These are phyloP conservation scores for Apiospora saccharicola DNA, from an alignment of 2,329 filamentous ascomycete species.

Conservation along the genomic window DNA sequence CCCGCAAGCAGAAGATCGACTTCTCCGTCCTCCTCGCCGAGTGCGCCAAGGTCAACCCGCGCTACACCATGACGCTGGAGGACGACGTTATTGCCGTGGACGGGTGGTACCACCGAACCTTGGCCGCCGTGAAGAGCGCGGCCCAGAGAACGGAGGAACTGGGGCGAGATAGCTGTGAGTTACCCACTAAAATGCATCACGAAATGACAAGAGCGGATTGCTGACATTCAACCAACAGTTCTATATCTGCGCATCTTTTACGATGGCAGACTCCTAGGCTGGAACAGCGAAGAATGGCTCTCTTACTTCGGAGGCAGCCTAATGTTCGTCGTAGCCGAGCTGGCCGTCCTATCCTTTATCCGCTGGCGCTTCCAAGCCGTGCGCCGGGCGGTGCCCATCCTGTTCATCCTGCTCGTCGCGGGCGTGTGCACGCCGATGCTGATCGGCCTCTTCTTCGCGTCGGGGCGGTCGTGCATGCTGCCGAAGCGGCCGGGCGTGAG, in stretches of 20 bases:
- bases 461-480: conserved; percentile 35
- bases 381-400: conserved; percentile 30
- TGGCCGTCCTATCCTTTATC: conserved; percentile 27
- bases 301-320: conserved; percentile 33
- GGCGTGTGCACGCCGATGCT: conserved; percentile 35
- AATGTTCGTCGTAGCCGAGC: conserved; percentile 26
- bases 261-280: conserved; percentile 39
- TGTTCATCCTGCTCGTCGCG: conserved; percentile 28
- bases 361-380: conserved; percentile 29
- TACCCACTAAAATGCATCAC: background rate
- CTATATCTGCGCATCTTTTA: conserved; percentile 41
- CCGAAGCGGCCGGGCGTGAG: conserved; percentile 33
- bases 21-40: conserved; percentile 34
- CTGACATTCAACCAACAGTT: conserved; percentile 28
- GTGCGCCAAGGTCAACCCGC: conserved; percentile 33
- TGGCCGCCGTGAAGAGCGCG: conserved; percentile 31
- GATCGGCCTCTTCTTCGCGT: conserved; percentile 37
- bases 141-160: conserved; percentile 31
- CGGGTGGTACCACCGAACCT: conserved; percentile 36
- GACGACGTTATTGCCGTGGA: conserved; percentile 41
- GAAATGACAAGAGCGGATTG: background rate
- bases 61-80: conserved; percentile 37
- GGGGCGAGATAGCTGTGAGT: conserved; percentile 32
- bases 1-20: conserved; percentile 35
- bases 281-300: conserved; percentile 39